A percentile compares a stretch with the other conserved stretches of the same genome.
Conservation (phyloP, 1,139 yeast species). For the Protomyces inouyei region DNA sequence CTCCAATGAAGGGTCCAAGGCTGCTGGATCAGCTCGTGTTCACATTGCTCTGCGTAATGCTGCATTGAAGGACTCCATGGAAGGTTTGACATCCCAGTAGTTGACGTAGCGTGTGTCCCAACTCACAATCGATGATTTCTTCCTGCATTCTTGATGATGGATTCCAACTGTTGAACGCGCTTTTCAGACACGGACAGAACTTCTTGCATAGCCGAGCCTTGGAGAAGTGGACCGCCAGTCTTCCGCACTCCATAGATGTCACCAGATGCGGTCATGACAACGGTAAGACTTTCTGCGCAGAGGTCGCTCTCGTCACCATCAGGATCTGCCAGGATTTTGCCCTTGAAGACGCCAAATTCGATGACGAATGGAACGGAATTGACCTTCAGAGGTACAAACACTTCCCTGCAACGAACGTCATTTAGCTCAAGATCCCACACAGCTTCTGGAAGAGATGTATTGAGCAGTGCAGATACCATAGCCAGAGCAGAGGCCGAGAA, state of each 20-base stretch:
- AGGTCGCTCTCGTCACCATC: slow-evolving; percentile 29
- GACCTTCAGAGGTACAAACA: slow-evolving; percentile 14
- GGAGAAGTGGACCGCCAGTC: slow-evolving; percentile 18
- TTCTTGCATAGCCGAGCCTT: background rate
- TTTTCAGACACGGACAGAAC: slow-evolving; percentile 8
- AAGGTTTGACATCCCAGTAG: background rate
- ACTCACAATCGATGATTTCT: background rate
- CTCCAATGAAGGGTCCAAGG: background rate
- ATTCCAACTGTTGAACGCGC: background rate
- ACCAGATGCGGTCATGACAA: slow-evolving; percentile 11
- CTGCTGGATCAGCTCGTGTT: background rate
- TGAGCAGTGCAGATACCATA: slow-evolving; percentile 26
- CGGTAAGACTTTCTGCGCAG: slow-evolving; percentile 20
- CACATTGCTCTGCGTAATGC: background rate
- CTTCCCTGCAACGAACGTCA: slow-evolving; percentile 21
- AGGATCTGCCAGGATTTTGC: slow-evolving; percentile 28
- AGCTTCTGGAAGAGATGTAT: slow-evolving; percentile 29
- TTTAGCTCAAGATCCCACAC: slow-evolving; percentile 28
- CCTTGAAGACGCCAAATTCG: slow-evolving; percentile 29
- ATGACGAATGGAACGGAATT: slow-evolving; percentile 11
- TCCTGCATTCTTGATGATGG: background rate
- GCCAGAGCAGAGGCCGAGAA: slow-evolving; percentile 28
- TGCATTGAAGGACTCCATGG: background rate
- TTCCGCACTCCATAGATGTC: slow-evolving; percentile 7
- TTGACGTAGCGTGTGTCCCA: background rate